These are phyloP conservation scores for Candida nemodendra DNA, from an alignment of 805 yeast species.

Conservation along the genomic window DNA sequence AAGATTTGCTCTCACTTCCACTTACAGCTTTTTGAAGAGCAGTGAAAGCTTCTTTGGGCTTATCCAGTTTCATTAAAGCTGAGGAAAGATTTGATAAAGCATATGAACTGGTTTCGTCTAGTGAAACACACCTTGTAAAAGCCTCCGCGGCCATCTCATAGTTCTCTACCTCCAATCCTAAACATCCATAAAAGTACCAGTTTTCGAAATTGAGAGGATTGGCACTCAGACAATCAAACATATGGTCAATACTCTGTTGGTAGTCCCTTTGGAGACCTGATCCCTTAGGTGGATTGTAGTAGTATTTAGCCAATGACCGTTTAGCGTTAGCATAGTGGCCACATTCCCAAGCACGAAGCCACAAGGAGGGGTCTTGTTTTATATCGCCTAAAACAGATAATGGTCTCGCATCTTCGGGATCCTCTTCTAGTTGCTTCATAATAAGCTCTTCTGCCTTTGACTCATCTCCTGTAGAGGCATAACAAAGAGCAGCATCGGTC, in stretches of 20 bases:
- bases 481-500: conserved; percentile 86
- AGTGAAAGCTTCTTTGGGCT: conserved; percentile 74
- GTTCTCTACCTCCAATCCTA: conserved; percentile 72
- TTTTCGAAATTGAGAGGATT: conserved; percentile 76
- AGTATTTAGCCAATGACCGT: conserved; percentile 72
- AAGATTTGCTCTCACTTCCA: conserved; percentile 62
- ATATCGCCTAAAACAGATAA: conserved; percentile 84
- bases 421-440: conserved; percentile 46
- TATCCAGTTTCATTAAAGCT: conserved; percentile 62
- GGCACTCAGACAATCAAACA: conserved; percentile 69
- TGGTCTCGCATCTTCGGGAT: conserved; percentile 81
- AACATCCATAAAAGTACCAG: conserved; percentile 91
- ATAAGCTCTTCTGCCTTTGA: conserved; percentile 62
- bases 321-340: conserved; percentile 85
- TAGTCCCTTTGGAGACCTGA: conserved; percentile 54
- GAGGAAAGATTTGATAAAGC: conserved; percentile 94
- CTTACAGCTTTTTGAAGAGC: conserved; percentile 81
- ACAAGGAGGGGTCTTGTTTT: conserved; percentile 66
- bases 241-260: conserved; percentile 56
- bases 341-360: conserved; percentile 86
- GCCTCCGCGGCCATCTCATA: conserved; percentile 86
- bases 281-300: conserved; percentile 59
- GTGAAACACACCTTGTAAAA: conserved; percentile 82
- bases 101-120: conserved; percentile 76
- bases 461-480: conserved; percentile 80